Evolutionary conservation across 345 rosid species (phyloP), one percentile per base, ranked within the genome.

Genomic region (Barbarea vulgaris): DNA sequence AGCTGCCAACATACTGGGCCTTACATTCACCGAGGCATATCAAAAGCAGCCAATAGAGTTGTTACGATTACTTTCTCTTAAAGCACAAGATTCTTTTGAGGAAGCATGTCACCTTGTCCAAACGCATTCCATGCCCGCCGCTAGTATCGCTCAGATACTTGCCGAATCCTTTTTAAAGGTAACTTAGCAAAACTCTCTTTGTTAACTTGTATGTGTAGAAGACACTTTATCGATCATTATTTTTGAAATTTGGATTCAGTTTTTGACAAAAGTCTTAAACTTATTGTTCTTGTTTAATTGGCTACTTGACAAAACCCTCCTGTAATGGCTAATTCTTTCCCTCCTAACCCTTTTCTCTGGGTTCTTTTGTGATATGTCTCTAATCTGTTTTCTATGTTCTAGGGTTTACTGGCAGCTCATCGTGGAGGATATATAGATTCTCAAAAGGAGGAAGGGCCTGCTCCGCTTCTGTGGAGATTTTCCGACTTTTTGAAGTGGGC

Each of bases 361-460:
- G 47, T 50, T 18, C 48, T 30, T 52, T 70, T 12, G 12, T 31
- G 55, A 34, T 22, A 19, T 44, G 77, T 54, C 70, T 59, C 60
- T 68, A 62, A 79, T 62, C 54, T 54, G 36, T 46, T 37, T 3
- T 74, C 51, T 56, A 78, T 74, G 79, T 48, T 78, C 24, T 78
- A 95, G 98, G 97, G 98, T 73, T 82, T 95, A 75, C 77, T 95
- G 77, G 99, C 99, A 74, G 98, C 99, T 46, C 99, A 95, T 81
- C 97, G 98, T 67, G 99, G 98, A 74, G 99, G 97, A 31, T 95
- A 95, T 76, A 89, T 95, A 80, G 97, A 95, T 79, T 87, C 91
- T 77, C 99, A 92, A 74, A 88, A 87, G 79, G 98, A 95, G 74
- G 98, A 95, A 84, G 99, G 99, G 33, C 98, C 98, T 8, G 91